phyloP scores from a whole-genome alignment of 2,329 filamentous ascomycete genomes.

The Aureobasidium sp. region DNA sequence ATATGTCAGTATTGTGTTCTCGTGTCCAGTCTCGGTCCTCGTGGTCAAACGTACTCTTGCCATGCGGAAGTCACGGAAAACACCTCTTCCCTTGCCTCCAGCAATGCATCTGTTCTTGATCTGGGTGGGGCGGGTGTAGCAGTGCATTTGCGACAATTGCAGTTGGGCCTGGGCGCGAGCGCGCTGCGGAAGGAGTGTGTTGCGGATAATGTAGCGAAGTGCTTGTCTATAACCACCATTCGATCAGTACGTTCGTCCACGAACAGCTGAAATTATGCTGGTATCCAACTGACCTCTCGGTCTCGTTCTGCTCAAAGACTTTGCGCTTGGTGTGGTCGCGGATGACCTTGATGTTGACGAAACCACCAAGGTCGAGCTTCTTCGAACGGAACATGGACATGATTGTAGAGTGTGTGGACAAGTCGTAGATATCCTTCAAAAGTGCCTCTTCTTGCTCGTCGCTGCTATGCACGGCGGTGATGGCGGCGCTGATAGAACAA shows the following conservation, averaged over 20 bases:
- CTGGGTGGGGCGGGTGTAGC: constrained; percentile 88
- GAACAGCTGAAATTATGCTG: not conserved
- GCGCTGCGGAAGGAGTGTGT: constrained; percentile 74
- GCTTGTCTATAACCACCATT: constrained; percentile 60
- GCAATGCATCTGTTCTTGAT: constrained; percentile 90
- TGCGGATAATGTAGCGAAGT: constrained; percentile 76
- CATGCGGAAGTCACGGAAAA: constrained; percentile 91
- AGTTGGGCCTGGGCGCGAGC: constrained; percentile 88
- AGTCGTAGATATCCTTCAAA: not conserved
- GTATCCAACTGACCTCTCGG: constrained; percentile 61
- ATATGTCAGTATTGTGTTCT: constrained; percentile 20
- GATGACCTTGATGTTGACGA: constrained; percentile 77
- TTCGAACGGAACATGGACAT: constrained; percentile 72
- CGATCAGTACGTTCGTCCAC: not conserved
- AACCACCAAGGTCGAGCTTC: constrained; percentile 82
- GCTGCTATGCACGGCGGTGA: not conserved
- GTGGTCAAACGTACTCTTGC: constrained; percentile 61
- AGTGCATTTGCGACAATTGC: constrained; percentile 89
- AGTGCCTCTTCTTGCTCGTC: not conserved
- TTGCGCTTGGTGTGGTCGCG: constrained; percentile 96
- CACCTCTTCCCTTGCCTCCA: constrained; percentile 81
- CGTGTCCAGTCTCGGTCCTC: constrained; percentile 15
- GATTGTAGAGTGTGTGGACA: constrained; percentile 12
- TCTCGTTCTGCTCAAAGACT: constrained; percentile 78
- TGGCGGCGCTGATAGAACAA: not conserved